Evolutionary conservation across 192 early-diverging fungal genomes (phyloP).

Genomic region (Coemansia umbellata): DNA sequence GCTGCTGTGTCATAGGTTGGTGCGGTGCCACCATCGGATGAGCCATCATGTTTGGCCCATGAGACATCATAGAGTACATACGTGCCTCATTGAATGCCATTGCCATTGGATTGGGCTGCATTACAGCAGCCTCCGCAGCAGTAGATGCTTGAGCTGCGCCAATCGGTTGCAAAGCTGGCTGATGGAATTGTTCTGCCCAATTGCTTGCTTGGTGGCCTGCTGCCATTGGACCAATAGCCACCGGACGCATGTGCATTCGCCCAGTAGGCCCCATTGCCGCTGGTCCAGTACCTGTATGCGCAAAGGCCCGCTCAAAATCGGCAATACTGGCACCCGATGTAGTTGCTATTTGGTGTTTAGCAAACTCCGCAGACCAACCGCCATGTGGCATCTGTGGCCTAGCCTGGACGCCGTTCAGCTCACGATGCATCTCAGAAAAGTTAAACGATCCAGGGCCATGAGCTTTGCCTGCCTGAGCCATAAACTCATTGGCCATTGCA

Average conservation of each 20-base stretch:
- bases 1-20: conserved; percentile 21
- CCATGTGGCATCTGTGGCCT: conserved; percentile 15
- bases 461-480: conserved; percentile 18
- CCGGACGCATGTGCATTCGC: conserved; percentile 42
- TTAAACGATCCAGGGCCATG: conserved; percentile 53
- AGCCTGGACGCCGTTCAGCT: conserved; percentile 57
- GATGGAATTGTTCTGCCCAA: conserved; percentile 56
- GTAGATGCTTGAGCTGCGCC: neutral
- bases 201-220: conserved; percentile 15
- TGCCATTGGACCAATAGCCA: conserved; percentile 3
- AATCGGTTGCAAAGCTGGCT: conserved; percentile 20
- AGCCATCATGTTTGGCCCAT: conserved; percentile 27
- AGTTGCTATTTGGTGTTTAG: conserved; percentile 50
- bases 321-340: conserved; percentile 21
- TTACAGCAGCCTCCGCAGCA: conserved; percentile 10
- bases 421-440: conserved; percentile 66
- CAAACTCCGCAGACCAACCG: conserved; percentile 74
- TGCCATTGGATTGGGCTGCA: conserved; percentile 36
- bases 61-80: conserved; percentile 41
- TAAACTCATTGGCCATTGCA: conserved; percentile 17
- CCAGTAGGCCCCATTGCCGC: conserved; percentile 5
- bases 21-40: conserved; percentile 19
- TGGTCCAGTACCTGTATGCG: conserved; percentile 9
- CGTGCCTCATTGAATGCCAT: conserved; percentile 69
- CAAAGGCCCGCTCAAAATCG: conserved; percentile 46